These are phyloP conservation scores for Phytophthora chlamydospora DNA, from an alignment of 352 stramenopile species.

Conservation along the genomic window DNA sequence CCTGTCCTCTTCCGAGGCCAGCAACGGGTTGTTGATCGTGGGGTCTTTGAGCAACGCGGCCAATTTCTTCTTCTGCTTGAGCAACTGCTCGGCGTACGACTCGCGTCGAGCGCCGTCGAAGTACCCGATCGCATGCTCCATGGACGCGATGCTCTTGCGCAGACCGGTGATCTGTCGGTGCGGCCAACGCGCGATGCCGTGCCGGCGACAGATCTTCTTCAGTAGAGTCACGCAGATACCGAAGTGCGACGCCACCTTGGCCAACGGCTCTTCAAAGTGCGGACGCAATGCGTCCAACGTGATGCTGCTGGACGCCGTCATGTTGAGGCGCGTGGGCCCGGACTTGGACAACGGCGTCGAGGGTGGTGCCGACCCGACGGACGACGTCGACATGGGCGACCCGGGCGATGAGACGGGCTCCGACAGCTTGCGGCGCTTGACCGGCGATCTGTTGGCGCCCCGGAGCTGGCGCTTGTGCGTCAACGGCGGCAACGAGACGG, in stretches of 20 bases:
- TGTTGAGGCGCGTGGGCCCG: slow-evolving; percentile 50
- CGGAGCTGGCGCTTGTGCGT: slow-evolving; percentile 25
- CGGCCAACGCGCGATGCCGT: slow-evolving; percentile 82
- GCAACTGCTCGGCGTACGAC: slow-evolving; percentile 72
- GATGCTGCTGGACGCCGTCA: slow-evolving; percentile 80
- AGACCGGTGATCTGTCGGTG: slow-evolving; percentile 89
- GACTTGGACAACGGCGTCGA: slow-evolving; percentile 33
- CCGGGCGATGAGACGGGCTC: slow-evolving; percentile 24
- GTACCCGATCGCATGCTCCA: slow-evolving; percentile 84
- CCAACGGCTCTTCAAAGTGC: slow-evolving; percentile 86
- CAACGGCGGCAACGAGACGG: slow-evolving; percentile 20
- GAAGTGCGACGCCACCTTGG: slow-evolving; percentile 76
- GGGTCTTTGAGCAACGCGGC: slow-evolving; percentile 65
- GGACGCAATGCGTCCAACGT: slow-evolving; percentile 83
- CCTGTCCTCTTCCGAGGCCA: slow-evolving; percentile 42
- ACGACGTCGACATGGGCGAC: slow-evolving; percentile 20
- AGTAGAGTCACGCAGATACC: slow-evolving; percentile 86
- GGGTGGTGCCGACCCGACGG: slow-evolving; percentile 9
- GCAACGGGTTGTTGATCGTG: slow-evolving; percentile 52
- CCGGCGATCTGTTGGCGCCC: slow-evolving; percentile 4
- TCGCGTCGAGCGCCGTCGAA: slow-evolving; percentile 74
- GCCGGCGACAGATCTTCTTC: slow-evolving; percentile 87
- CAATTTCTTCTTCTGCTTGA: slow-evolving; percentile 83
- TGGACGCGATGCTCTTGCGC: slow-evolving; percentile 86
- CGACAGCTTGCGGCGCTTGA: slow-evolving; percentile 36